Evolutionary conservation across 73 alveolate species (phyloP).

Genomic region (Uronychia setigera): DNA sequence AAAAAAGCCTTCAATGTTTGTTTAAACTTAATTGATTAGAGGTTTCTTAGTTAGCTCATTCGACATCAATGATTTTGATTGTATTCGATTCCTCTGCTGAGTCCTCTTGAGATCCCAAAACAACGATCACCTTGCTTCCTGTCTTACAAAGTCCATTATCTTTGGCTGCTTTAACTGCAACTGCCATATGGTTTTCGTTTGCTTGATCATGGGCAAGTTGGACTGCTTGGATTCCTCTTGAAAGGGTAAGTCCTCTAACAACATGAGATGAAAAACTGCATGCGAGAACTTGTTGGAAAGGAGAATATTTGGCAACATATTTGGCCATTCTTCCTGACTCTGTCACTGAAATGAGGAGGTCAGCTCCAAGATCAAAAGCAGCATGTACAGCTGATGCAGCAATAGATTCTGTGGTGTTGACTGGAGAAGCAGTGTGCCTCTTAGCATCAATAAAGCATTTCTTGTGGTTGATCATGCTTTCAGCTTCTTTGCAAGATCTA

Average conservation of each 20-base stretch:
- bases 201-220: constrained; percentile 59
- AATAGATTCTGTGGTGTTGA: constrained; percentile 36
- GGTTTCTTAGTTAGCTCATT: constrained; percentile 3
- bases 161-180: constrained; percentile 73
- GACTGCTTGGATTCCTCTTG: constrained; percentile 55
- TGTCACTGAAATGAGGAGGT: constrained; percentile 70
- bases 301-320: constrained; percentile 44
- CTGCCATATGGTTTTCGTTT: constrained; percentile 49
- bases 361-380: constrained; percentile 53
- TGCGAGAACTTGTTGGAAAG: constrained; percentile 44
- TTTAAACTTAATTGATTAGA: not conserved
- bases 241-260: constrained; percentile 25
- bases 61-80: constrained; percentile 53
- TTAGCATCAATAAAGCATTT: constrained; percentile 30
- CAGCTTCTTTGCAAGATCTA: constrained; percentile 67
- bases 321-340: constrained; percentile 79
- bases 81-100: constrained; percentile 77
- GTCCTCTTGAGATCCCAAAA: constrained; percentile 83
- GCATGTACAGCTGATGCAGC: constrained; percentile 52
- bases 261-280: constrained; percentile 38
- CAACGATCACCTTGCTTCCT: constrained; percentile 78
- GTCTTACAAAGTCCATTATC: constrained; percentile 76
- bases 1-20: not conserved
- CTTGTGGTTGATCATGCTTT: constrained; percentile 42
- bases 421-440: constrained; percentile 27